Evolutionary conservation across 2,329 filamentous ascomycete species (phyloP).

Genomic region (Aspergillus brasiliensis): DNA sequence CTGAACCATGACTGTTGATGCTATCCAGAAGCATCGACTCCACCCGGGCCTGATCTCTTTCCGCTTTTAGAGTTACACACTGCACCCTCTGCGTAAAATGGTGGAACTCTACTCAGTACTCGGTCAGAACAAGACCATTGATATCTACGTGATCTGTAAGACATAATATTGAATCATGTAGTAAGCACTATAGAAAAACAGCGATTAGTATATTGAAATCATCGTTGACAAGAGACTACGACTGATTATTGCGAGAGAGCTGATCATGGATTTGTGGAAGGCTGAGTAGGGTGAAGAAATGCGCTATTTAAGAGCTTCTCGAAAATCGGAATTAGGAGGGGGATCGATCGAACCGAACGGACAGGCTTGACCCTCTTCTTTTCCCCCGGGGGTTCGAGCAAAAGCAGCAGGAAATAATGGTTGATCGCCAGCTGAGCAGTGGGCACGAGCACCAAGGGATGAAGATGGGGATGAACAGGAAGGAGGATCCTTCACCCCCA

Average conservation of each 20-base stretch:
- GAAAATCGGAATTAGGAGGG: background rate
- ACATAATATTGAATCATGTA: background rate
- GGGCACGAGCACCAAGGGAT: background rate
- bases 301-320: background rate
- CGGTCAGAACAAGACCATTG: background rate
- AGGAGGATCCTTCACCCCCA: background rate
- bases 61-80: background rate
- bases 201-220: background rate
- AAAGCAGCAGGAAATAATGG: background rate
- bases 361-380: background rate
- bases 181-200: background rate
- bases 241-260: background rate
- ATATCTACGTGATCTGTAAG: too few species aligned
- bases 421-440: background rate
- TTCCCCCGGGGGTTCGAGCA: background rate
- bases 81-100: background rate
- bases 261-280: background rate
- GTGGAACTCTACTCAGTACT: background rate
- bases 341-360: slow-evolving; percentile 1
- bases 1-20: background rate
- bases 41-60: slow-evolving; percentile 1
- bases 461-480: background rate
- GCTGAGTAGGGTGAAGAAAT: background rate
- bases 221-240: background rate
- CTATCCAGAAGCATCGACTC: background rate